Evolutionary conservation across 2,329 filamentous ascomycete genomes (phyloP).

Genomic region (Fusarium udum): DNA sequence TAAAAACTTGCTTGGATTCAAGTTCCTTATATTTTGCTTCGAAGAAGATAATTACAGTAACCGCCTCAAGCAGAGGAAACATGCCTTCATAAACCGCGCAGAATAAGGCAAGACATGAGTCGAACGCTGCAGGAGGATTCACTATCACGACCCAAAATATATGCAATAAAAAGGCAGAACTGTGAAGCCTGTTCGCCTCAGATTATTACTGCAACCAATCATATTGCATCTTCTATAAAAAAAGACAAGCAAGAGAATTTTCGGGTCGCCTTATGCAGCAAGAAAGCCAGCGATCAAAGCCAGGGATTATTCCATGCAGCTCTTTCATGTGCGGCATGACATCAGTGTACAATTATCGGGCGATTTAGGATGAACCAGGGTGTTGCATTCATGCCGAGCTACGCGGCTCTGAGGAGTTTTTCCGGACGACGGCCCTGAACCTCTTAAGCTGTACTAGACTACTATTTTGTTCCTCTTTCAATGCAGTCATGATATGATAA

Average conservation of each 20-base stretch:
- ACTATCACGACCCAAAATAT: conserved; percentile 6
- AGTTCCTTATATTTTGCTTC: background rate
- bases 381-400: background rate
- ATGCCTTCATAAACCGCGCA: conserved; percentile 2
- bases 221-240: background rate
- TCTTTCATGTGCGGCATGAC: background rate
- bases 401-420: background rate
- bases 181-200: background rate
- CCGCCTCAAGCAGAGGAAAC: background rate
- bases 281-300: background rate
- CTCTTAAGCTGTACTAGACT: background rate
- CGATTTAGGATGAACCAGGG: background rate
- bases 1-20: background rate
- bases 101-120: conserved; percentile 11
- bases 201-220: background rate
- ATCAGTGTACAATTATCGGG: background rate
- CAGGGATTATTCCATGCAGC: background rate
- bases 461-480: background rate
- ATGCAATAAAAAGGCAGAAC: background rate
- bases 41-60: background rate
- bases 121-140: conserved; percentile 18
- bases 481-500: background rate
- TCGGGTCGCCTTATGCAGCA: background rate
- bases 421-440: background rate
- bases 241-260: background rate